A percentile compares a stretch with the other conserved stretches of the same genome.
Evolutionary conservation across 768 basidiomycete genomes (phyloP).

Genomic region (Boletus rex-veris): DNA sequence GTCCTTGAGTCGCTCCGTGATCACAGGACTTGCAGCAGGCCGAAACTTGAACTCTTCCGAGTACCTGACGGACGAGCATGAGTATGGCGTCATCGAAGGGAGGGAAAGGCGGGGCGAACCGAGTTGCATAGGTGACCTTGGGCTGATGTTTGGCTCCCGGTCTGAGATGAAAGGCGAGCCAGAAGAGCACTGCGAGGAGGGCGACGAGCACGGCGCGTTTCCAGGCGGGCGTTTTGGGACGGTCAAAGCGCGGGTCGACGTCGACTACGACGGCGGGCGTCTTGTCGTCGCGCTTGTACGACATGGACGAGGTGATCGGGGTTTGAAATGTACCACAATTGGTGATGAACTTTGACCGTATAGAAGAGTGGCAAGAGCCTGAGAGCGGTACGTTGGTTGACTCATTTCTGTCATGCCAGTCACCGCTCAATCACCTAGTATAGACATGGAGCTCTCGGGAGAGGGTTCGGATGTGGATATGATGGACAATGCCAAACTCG

Average conservation of each 20-base stretch:
- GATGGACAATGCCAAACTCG: slow-evolving; percentile 30
- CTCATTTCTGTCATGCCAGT: not conserved
- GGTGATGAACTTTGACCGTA: not conserved
- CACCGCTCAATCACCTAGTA: slow-evolving; percentile 1
- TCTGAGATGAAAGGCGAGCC: slow-evolving; percentile 39
- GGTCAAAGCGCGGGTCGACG: slow-evolving; percentile 32
- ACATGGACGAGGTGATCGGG: slow-evolving; percentile 15
- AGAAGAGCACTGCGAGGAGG: slow-evolving; percentile 41
- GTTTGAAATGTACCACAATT: slow-evolving; percentile 17
- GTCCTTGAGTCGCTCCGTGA: slow-evolving; percentile 73
- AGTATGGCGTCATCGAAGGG: not conserved
- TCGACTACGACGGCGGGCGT: not conserved
- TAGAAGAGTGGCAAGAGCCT: not conserved
- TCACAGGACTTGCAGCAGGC: slow-evolving; percentile 80
- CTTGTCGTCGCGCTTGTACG: slow-evolving; percentile 9
- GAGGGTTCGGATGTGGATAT: slow-evolving; percentile 36
- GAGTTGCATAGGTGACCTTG: slow-evolving; percentile 56
- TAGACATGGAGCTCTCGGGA: slow-evolving; percentile 26
- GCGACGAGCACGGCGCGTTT: slow-evolving; percentile 46
- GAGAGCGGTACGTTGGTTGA: not conserved
- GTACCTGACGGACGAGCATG: slow-evolving; percentile 51
- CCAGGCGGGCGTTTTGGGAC: slow-evolving; percentile 40
- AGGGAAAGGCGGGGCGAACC: slow-evolving; percentile 40
- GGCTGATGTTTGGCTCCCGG: slow-evolving; percentile 30
- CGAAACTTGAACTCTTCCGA: slow-evolving; percentile 79